A percentile compares a stretch with the other conserved stretches of the same genome.
These are phyloP conservation scores for Boletus pseudopeckii DNA, from an alignment of 768 basidiomycete species.

Conservation along the genomic window DNA sequence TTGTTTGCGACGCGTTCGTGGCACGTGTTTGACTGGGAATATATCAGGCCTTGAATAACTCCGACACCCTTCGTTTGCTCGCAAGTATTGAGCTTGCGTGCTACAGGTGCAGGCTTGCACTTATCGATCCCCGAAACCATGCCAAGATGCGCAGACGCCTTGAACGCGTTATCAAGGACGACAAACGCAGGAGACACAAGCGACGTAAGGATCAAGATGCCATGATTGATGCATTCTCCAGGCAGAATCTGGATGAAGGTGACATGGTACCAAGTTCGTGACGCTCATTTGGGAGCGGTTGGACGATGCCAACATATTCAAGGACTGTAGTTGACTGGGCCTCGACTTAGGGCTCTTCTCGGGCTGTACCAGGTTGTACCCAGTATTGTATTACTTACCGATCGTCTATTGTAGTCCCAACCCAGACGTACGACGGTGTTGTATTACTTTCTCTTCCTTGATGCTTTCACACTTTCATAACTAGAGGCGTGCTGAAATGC, in stretches of 20 bases:
- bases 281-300: conserved; percentile 7
- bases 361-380: conserved; percentile 6
- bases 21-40: conserved; percentile 10
- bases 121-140: conserved; percentile 65
- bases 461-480: conserved; percentile 1
- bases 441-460: conserved; percentile 3
- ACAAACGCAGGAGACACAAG: conserved; percentile 74
- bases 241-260: conserved; percentile 37
- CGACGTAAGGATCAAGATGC: conserved; percentile 82
- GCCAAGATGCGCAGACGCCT: conserved; percentile 65
- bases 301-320: conserved; percentile 8
- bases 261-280: conserved; percentile 26
- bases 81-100: conserved; percentile 85
- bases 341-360: conserved; percentile 2
- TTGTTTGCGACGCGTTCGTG: conserved; percentile 2
- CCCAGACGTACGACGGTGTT: conserved; percentile 2
- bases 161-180: conserved; percentile 81
- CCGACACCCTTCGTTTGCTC: conserved; percentile 76
- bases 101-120: conserved; percentile 67
- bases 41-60: conserved; percentile 71
- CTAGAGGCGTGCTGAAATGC: conserved; percentile 10
- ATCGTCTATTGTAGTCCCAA: conserved; percentile 18
- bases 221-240: conserved; percentile 77
- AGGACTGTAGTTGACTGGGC: conserved; percentile 11
- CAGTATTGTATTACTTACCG: conserved; percentile 25